Evolutionary conservation across 179 eudicot species (phyloP), one percentile per base, ranked within the genome.

Genomic region (Corrigiola litoralis): DNA sequence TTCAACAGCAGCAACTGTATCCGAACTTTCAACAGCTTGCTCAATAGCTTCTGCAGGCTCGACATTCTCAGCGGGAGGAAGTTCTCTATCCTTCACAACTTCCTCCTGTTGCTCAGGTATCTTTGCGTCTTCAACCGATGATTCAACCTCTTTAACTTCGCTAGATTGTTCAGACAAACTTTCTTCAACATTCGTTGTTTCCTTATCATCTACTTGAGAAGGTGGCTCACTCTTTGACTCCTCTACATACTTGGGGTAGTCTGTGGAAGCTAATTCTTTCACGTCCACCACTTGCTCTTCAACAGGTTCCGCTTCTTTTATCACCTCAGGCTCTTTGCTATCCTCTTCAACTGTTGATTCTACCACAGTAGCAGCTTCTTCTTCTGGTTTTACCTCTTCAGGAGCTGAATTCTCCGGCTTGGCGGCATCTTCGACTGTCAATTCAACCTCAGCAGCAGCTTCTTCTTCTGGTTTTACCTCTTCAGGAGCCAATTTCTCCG

Each of bases 201-300:
- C 68, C 54, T 9, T 29, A 21, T 58, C 78, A 11, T 44, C 50
- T 27, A 61, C 51, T 17, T n/a, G n/a, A 37, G 50, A 25, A 68
- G 68, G 49, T 24, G 47, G 2, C 60, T 66, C 77, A 17, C 42
- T 8, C 51, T 74, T 74, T 29, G 71, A 58, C 44, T 68, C 76
- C 72, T 73, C 77, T 12, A 67, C 77, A 38, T 34, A 44, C 49
- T 61, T 46, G 17, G 72, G 68, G 40, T 54, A 49, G 24, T 41
- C 77, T 6, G 21, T 20, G 13, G 77, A 73, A 58, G 64, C 53
- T 36, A 72, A 44, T 44, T 74, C 77, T 17, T 66, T 63, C 56
- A 58, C 73, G 34, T 63, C 67, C 31, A 68, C 70, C 56, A 51
- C 74, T 46, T 51, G 61, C 31, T 70, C 68, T 49, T 36, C 63